Evolutionary conservation across 805 yeast genomes (phyloP), one percentile per base, ranked within the genome.

Genomic region (Hanseniaspora occidentalis): DNA sequence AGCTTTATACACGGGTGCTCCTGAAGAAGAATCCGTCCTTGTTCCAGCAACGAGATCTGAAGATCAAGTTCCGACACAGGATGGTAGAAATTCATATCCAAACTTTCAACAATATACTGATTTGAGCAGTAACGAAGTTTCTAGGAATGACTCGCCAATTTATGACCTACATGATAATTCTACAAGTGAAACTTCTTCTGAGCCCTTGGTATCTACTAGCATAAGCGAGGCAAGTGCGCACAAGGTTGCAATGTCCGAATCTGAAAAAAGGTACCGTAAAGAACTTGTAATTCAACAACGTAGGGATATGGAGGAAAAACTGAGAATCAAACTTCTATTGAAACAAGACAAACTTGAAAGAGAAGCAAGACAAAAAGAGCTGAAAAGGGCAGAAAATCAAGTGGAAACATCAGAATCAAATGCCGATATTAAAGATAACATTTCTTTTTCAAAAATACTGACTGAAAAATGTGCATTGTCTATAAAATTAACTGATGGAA

Each of bases 401-500:
- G 31, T 22, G 10, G 35, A 37, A 27, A 33, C 14, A 21, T 37
- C 18, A n/a, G n/a, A 20, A 8, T 22, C 19, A 13, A 5, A 26
- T 10, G n/a, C 21, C 8, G 20, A 26, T 7, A 6, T 40, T 11
- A 35, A 43, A 35, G 43, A 38, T 14, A 35, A 43, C 33, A 35
- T 43, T 22, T 40, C 33, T 18, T 22, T 40, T 16, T 25, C 46
- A 23, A 41, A 45, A 6, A 35, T 24, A 4, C 27, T 40, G 31
- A 43, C 38, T 19, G 37, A 35, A 18, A 23, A 43, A 5, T 63
- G 84, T 46, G 56, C 66, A 0, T 57, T 79, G 10, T 69, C 74
- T n/a, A 64, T 84, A 10, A 73, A 82, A 48, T 61, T 81, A 29
- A 67, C 84, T 36, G 81, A 84, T 57, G 89, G 94, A 0, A 61